Percentiles rank a stretch among this genome's conserved stretches.
phyloP scores from a whole-genome alignment of 1,139 yeast species.

The Geotrichum cucujoidarum region DNA sequence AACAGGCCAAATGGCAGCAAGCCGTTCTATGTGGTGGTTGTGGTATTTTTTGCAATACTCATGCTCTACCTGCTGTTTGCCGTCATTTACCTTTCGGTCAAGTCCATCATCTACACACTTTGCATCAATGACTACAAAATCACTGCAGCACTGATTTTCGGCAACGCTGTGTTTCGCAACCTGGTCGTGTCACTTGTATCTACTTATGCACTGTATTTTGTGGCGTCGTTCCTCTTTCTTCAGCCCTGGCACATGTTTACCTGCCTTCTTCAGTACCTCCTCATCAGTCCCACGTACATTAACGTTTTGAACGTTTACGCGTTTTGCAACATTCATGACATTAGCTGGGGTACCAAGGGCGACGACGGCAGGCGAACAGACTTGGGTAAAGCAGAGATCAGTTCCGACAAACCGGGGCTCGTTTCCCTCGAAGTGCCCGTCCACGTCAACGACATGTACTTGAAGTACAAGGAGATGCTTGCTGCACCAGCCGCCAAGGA shows the following conservation, averaged over 20 bases:
- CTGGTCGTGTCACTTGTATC: constrained; percentile 79
- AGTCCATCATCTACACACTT: constrained; percentile 50
- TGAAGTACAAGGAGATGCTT: constrained; percentile 35
- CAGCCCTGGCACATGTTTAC: constrained; percentile 80
- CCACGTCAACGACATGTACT: constrained; percentile 53
- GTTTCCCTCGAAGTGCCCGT: constrained; percentile 64
- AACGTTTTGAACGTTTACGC: constrained; percentile 78
- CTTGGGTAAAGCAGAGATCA: constrained; percentile 63
- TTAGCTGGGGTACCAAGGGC: constrained; percentile 86
- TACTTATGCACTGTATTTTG: constrained; percentile 74
- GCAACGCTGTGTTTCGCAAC: constrained; percentile 69
- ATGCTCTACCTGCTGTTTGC: constrained; percentile 94
- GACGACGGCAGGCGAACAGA: constrained; percentile 55
- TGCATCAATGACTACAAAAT: constrained; percentile 44
- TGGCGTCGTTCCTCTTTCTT: constrained; percentile 68
- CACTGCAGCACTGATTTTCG: constrained; percentile 47
- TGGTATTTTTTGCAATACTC: constrained; percentile 79
- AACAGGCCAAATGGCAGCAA: constrained; percentile 93
- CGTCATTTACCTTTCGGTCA: constrained; percentile 75
- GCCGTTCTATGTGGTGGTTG: constrained; percentile 74
- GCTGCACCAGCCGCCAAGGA: constrained; percentile 30
- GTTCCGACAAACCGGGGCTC: constrained; percentile 44
- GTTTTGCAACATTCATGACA: constrained; percentile 79
- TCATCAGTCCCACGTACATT: constrained; percentile 70
- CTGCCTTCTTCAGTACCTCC: constrained; percentile 62